Conservation (phyloP, 2,329 filamentous ascomycete species). For the Dryadomyces quercus-mongolicae region DNA sequence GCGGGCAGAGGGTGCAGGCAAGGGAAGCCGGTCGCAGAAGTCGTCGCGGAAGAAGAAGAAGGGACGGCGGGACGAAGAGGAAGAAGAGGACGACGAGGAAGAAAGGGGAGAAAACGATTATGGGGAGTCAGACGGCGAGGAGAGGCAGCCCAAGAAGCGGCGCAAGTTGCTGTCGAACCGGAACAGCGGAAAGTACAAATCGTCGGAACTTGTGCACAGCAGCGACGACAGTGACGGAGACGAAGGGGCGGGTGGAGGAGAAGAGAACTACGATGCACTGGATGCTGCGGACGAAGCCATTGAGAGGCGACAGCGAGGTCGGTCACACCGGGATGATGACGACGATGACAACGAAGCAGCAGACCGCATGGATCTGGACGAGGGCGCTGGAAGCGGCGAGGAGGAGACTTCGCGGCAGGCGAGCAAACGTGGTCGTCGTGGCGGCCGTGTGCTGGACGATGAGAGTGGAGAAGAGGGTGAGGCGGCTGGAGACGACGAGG, state of each 20-base stretch:
- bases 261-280: slow-evolving; percentile 19
- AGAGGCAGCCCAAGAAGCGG: slow-evolving; percentile 49
- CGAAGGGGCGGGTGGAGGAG: slow-evolving; percentile 33
- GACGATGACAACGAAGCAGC: slow-evolving; percentile 22
- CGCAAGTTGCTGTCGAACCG: slow-evolving; percentile 31
- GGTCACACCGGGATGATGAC: slow-evolving; percentile 11
- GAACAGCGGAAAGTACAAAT: slow-evolving; percentile 63
- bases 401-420: slow-evolving; percentile 7
- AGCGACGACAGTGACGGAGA: slow-evolving; percentile 44
- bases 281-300: slow-evolving; percentile 25
- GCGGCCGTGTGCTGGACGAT: slow-evolving; percentile 14
- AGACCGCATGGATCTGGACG: slow-evolving; percentile 44
- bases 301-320: slow-evolving; percentile 15
- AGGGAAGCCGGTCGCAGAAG: slow-evolving; percentile 2
- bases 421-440: slow-evolving; percentile 7
- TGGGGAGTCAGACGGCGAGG: slow-evolving; percentile 18
- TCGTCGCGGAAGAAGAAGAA: slow-evolving; percentile 30
- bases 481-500: neutral
- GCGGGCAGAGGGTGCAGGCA: neutral
- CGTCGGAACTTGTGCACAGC: slow-evolving; percentile 69
- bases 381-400: slow-evolving; percentile 25
- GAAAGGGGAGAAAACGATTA: slow-evolving; percentile 24
- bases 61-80: slow-evolving; percentile 31
- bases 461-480: slow-evolving; percentile 20
- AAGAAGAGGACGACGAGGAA: slow-evolving; percentile 32